Evolutionary conservation across 148 eudicot species (phyloP), one percentile per base, ranked within the genome.

Genomic region (Amaranthus cruentus): DNA sequence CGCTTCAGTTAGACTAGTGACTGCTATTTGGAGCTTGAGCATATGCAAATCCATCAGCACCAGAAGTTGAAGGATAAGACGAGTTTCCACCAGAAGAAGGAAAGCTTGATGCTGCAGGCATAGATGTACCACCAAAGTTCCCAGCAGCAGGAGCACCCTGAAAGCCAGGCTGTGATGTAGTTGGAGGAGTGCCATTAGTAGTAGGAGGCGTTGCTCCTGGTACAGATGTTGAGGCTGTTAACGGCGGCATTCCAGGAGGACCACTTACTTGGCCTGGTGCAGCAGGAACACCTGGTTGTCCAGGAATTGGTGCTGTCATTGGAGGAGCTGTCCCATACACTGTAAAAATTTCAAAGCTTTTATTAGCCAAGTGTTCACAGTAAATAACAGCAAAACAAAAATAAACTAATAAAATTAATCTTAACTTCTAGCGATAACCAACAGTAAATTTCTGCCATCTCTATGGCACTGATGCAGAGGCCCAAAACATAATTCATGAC

Each of bases 221-320:
- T 62, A 68, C 79, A 52, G 82, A 73, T n/a, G 85, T 28, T 6
- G 81, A 83, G 55, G 71, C 74, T 66, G 53, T 76, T 79, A 74
- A 55, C 28, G 85, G 59, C 60, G 87, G 88, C 11, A 83, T 89
- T 63, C 83, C 80, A 43, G 84, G 87, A 4, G 14, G 82, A 55
- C 86, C 84, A 67, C 81, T 83, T 71, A 71, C 18, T 74, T 84
- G 89, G 60, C 57, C 55, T 44, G 91, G 86, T 67, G 84, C 62
- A 42, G 70, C 67, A n/a, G 92, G 86, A 48, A 81, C 82, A 81
- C 86, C 89, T 3, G 86, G 86, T 66, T 87, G 87, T 61, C 75
- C 83, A 4, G 78, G 69, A 76, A 84, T 77, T 46, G 84, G 89
- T 21, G 83, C 84, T 72, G 82, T 73, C 4, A 66, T 75, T 10